Evolutionary conservation across 441 rosid genomes (phyloP).

Genomic region (Aquilaria agallochum): DNA sequence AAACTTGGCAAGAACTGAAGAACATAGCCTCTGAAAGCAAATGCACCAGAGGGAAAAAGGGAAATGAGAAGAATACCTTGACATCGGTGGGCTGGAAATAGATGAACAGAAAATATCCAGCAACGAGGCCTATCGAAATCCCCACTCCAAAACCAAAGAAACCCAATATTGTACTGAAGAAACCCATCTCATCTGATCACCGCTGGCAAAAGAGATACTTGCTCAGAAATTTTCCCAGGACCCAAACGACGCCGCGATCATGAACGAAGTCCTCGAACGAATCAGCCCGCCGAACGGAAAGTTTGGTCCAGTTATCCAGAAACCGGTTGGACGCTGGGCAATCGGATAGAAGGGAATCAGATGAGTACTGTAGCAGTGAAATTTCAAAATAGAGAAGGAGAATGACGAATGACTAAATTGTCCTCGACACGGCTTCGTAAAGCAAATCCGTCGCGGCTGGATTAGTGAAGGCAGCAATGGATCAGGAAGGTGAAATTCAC

Average conservation of each 20-base stretch:
- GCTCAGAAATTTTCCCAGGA: conserved; percentile 6
- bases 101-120: conserved; percentile 82
- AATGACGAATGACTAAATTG: neutral
- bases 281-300: conserved; percentile 1
- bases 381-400: neutral
- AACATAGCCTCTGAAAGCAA: neutral
- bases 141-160: conserved; percentile 89
- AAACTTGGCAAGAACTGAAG: neutral
- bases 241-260: conserved; percentile 11
- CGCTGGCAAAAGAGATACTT: conserved; percentile 5
- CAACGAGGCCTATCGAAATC: conserved; percentile 61
- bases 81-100: conserved; percentile 73
- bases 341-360: no score
- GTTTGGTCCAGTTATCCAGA: neutral
- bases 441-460: no score
- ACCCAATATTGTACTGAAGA: conserved; percentile 61
- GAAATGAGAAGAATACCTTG: conserved; percentile 38
- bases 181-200: conserved; percentile 34
- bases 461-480: neutral
- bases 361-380: neutral
- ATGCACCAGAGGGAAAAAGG: neutral
- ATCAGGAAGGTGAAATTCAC: neutral
- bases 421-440: neutral
- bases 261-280: neutral
- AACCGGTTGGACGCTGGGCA: no score